phyloP scores from a whole-genome alignment of 2,329 filamentous ascomycete genomes.

The Stagonosporopsis cucurbitacearum region DNA sequence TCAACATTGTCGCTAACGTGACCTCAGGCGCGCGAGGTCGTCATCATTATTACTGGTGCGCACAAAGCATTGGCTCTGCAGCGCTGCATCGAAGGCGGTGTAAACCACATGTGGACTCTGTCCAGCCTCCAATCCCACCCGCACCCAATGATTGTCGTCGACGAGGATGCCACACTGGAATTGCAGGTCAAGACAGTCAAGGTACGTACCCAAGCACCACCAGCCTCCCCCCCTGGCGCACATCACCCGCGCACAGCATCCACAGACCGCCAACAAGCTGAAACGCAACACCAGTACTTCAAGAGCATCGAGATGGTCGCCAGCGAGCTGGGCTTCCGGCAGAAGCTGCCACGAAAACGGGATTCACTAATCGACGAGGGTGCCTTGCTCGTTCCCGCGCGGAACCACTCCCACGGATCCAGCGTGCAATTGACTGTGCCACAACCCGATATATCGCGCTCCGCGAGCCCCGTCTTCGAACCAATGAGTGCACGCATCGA shows the following conservation, averaged over 20 bases:
- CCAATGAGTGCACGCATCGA: constrained; percentile 45
- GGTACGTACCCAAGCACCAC: constrained; percentile 6
- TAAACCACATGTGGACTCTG: constrained; percentile 92
- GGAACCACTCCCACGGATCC: constrained; percentile 29
- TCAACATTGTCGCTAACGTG: constrained; percentile 24
- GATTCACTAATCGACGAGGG: constrained; percentile 44
- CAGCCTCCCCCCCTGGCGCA: constrained; percentile 13
- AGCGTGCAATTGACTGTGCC: constrained; percentile 36
- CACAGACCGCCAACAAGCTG: constrained; percentile 8
- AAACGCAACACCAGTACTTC: constrained; percentile 50
- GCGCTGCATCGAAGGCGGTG: constrained; percentile 78
- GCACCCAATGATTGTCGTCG: constrained; percentile 81
- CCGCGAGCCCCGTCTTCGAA: constrained; percentile 42
- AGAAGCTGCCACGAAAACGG: constrained; percentile 50
- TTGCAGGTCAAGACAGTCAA: constrained; percentile 54
- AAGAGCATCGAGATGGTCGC: constrained; percentile 58
- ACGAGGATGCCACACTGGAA: constrained; percentile 70
- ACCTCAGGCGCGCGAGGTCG: constrained; percentile 71
- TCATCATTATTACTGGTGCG: constrained; percentile 81
- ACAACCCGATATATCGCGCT: constrained; percentile 39
- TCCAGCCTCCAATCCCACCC: constrained; percentile 81
- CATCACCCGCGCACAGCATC: neutral
- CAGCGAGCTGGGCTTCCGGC: constrained; percentile 53
- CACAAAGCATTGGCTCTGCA: constrained; percentile 82
- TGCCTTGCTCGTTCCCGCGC: constrained; percentile 25